A percentile compares a stretch with the other conserved stretches of the same genome.
Evolutionary conservation across 2,329 filamentous ascomycete genomes (phyloP).

Genomic region (Calonectria ilicicola): DNA sequence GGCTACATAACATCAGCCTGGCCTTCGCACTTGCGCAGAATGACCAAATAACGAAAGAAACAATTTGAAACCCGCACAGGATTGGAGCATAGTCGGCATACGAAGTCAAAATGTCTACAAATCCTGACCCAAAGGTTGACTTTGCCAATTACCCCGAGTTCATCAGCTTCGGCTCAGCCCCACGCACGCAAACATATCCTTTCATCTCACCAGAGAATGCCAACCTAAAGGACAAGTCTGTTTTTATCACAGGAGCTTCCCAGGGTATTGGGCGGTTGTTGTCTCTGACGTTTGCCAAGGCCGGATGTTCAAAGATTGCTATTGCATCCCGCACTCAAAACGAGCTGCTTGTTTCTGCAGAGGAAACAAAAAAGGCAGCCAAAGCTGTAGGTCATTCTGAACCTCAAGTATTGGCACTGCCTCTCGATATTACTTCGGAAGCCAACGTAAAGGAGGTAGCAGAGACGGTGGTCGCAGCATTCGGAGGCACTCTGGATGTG

Average conservation of each 20-base stretch:
- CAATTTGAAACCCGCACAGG: neutral
- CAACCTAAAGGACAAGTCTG: neutral
- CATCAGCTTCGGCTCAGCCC: neutral
- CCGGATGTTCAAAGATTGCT: neutral
- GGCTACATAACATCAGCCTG: no score
- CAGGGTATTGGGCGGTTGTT: neutral
- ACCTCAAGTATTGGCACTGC: neutral
- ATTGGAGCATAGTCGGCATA: no score
- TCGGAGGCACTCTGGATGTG: neutral
- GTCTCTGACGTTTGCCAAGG: neutral
- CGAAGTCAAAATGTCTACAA: neutral
- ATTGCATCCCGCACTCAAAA: neutral
- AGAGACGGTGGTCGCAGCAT: neutral
- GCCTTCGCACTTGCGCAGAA: neutral
- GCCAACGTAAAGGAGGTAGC: neutral
- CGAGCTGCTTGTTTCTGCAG: neutral
- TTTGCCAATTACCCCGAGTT: neutral
- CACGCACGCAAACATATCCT: neutral
- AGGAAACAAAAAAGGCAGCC: neutral
- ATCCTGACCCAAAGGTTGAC: neutral
- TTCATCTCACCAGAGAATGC: neutral
- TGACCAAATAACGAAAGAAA: neutral
- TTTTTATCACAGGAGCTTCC: neutral
- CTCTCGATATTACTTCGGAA: neutral
- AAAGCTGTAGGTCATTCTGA: neutral